These are phyloP conservation scores for Gynostemma pentaphyllum DNA, from an alignment of 306 rosid genomes.

Conservation along the genomic window DNA sequence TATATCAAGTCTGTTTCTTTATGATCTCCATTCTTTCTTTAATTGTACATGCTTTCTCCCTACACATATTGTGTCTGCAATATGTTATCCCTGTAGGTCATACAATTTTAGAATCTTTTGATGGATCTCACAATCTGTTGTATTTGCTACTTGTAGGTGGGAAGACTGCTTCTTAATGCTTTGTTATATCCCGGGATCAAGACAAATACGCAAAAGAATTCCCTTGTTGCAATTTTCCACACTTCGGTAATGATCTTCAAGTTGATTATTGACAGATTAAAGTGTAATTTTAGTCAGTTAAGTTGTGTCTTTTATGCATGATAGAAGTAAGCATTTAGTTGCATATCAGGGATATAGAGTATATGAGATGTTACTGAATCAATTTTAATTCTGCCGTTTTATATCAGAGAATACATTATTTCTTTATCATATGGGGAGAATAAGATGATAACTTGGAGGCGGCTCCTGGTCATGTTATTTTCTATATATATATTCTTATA, in stretches of 20 bases:
- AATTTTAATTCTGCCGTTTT: too few relatives aligned
- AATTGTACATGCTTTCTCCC: too few relatives aligned
- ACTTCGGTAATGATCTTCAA: slow-evolving; percentile 48
- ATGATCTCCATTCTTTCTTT: too few relatives aligned
- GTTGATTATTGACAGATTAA: background rate
- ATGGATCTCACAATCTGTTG: background rate
- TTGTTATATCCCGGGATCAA: slow-evolving; percentile 87
- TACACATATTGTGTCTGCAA: too few relatives aligned
- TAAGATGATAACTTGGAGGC: too few relatives aligned
- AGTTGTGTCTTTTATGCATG: background rate
- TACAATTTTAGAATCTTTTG: background rate
- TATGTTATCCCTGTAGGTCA: background rate
- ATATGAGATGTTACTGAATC: background rate
- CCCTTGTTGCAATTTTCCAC: slow-evolving; percentile 87
- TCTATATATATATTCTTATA: background rate
- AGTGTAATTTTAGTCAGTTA: background rate
- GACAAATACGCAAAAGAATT: slow-evolving; percentile 79
- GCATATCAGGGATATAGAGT: background rate
- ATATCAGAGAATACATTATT: too few relatives aligned
- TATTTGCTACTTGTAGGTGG: slow-evolving; percentile 47
- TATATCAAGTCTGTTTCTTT: too few relatives aligned
- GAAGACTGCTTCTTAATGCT: slow-evolving; percentile 86
- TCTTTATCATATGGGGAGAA: too few relatives aligned
- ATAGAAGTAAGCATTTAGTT: background rate
- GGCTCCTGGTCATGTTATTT: too few relatives aligned